Evolutionary conservation across 1,284 basidiomycete genomes (phyloP), one percentile per base, ranked within the genome.

Genomic region (Takashimella koratensis): DNA sequence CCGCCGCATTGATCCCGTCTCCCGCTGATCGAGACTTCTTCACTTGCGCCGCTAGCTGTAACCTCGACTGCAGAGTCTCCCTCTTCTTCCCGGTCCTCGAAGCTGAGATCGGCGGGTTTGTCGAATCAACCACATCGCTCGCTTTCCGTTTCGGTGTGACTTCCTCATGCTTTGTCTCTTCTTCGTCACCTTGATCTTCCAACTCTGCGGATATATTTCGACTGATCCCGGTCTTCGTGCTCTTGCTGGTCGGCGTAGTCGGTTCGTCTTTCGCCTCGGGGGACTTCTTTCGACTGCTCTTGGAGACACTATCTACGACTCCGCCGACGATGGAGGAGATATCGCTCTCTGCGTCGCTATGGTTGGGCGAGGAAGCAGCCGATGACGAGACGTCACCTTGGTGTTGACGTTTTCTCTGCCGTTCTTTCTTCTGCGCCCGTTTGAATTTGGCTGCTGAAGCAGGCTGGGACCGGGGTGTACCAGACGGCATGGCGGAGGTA

Each of bases 381-480:
- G 65, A 63, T 2, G 66, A 68, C 12, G 63, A 64, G 24, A 70
- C 68, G 51, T 70, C 68, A 5, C 68, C 68, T 19, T 66, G 56
- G 45, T 67, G 64, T 27, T 62, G 56, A 2, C 59, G 57, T 11
- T 56, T 56, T 23, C 58, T 36, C 30, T 36, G 8, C 16, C 30
- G 8, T 36, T 36, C 10, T 16, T 16, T 16, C 8, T 36, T 8
- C 16, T 36, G 30, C 8, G 30, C 30, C 16, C 30, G 8, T 36
- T 36, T 36, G 8, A 16, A 36, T 16, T 36, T 36, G 30, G 30
- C 16, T n/a, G n/a, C n/a, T n/a, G n/a, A n/a, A n/a, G n/a, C n/a
- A n/a, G n/a, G n/a, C n/a, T n/a, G n/a, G 30, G 30, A 8, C 30
- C 30, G 30, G 16, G 30, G 60, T 19, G n/a, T n/a, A n/a, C n/a